Percentiles rank a stretch among this genome's conserved stretches.
Evolutionary conservation across 176 grass and related monocot genomes (phyloP).

Genomic region (Rhipidocladum racemiflorum): DNA sequence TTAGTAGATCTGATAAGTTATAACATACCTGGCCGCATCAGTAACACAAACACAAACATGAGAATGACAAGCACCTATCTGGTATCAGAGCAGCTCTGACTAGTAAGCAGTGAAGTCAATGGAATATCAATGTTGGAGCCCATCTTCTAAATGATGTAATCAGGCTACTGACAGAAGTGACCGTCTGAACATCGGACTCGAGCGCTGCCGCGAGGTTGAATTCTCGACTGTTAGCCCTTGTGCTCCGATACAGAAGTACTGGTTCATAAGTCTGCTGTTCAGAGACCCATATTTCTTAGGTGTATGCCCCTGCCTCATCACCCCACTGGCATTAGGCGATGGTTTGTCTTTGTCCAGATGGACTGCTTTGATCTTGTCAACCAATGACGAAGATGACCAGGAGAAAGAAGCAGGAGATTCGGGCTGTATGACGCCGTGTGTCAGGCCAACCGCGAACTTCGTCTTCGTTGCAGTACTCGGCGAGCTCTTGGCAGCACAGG

Average conservation of each 20-base stretch:
- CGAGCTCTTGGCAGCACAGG: slow-evolving; percentile 42
- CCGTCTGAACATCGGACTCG: slow-evolving; percentile 35
- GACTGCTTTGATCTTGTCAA: slow-evolving; percentile 35
- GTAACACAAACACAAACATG: background rate
- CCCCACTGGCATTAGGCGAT: slow-evolving; percentile 29
- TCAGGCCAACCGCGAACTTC: slow-evolving; percentile 39
- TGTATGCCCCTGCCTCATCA: slow-evolving; percentile 41
- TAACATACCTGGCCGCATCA: background rate
- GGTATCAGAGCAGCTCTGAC: background rate
- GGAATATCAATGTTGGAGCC: background rate
- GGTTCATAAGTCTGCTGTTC: slow-evolving; percentile 64
- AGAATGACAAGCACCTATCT: background rate
- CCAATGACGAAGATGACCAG: slow-evolving; percentile 38
- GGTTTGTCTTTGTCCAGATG: slow-evolving; percentile 25
- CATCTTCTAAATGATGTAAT: slow-evolving; percentile 8
- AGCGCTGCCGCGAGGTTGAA: slow-evolving; percentile 19
- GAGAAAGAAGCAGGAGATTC: slow-evolving; percentile 31
- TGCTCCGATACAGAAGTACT: slow-evolving; percentile 44
- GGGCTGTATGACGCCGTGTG: slow-evolving; percentile 42
- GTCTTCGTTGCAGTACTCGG: slow-evolving; percentile 48
- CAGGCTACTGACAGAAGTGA: slow-evolving; percentile 46
- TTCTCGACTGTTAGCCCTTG: slow-evolving; percentile 41
- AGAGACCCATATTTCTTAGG: slow-evolving; percentile 39
- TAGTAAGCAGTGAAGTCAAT: background rate
- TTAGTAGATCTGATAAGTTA: slow-evolving; percentile 1